Percentiles rank a stretch among this genome's conserved stretches.
phyloP scores from a whole-genome alignment of 192 early-diverging fungal species.

The Dimargaris cristalligena region DNA sequence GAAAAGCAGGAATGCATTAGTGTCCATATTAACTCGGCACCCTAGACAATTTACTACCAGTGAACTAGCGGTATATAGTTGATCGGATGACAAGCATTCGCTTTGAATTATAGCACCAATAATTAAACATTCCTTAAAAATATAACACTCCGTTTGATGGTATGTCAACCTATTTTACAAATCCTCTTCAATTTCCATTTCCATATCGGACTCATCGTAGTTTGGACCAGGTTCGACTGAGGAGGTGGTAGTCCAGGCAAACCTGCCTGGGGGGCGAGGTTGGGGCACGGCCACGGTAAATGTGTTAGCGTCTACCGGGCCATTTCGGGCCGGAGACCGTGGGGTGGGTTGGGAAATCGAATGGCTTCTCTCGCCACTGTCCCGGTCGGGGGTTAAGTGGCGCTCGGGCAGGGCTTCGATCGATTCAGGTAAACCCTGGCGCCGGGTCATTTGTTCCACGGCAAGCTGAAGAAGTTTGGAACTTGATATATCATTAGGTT shows the following conservation, averaged over 20 bases:
- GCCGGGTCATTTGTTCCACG: constrained; percentile 17
- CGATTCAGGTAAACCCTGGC: neutral
- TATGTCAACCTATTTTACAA: neutral
- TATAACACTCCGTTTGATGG: too few species aligned
- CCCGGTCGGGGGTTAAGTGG: neutral
- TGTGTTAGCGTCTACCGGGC: neutral
- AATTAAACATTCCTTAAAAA: too few species aligned
- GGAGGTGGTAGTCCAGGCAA: neutral
- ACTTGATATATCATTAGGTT: constrained; percentile 20
- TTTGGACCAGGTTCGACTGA: neutral
- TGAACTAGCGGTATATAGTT: too few species aligned
- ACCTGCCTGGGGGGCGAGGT: neutral
- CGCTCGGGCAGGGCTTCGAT: neutral
- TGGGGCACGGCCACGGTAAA: neutral
- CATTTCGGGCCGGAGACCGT: neutral
- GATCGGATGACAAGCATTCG: too few species aligned
- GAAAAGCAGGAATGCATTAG: too few species aligned
- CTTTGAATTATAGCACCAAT: too few species aligned
- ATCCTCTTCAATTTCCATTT: constrained; percentile 8
- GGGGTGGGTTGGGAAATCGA: neutral
- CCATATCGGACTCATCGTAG: neutral
- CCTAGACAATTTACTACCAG: too few species aligned
- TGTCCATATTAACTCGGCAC: too few species aligned
- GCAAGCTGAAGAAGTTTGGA: constrained; percentile 22
- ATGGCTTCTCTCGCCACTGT: neutral